phyloP scores from a whole-genome alignment of 2,329 filamentous ascomycete species.

The Cytospora schulzeri region DNA sequence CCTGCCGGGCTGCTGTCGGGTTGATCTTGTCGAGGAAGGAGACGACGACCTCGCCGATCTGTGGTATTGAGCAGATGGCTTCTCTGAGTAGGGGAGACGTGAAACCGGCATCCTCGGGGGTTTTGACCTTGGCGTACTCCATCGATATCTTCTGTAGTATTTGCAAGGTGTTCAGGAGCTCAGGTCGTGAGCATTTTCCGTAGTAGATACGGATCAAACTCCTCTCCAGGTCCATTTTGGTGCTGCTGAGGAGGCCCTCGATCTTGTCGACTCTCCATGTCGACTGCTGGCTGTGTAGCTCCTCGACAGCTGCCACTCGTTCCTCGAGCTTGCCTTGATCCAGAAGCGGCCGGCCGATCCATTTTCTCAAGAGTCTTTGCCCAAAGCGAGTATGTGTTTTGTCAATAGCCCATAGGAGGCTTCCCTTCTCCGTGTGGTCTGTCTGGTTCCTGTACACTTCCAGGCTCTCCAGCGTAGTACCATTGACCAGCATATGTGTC shows the following conservation, averaged over 20 bases:
- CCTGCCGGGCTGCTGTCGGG: constrained; percentile 71
- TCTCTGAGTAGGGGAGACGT: constrained; percentile 67
- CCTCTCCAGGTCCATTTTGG: constrained; percentile 84
- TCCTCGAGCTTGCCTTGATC: constrained; percentile 75
- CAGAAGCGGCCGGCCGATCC: constrained; percentile 89
- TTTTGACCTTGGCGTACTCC: constrained; percentile 70
- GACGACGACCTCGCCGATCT: constrained; percentile 72
- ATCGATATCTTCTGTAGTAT: constrained; percentile 79
- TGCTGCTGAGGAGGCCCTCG: constrained; percentile 68
- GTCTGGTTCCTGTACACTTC: constrained; percentile 97
- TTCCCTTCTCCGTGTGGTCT: constrained; percentile 81
- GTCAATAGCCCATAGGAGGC: constrained; percentile 93
- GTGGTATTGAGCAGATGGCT: constrained; percentile 74
- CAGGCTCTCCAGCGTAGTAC: constrained; percentile 89
- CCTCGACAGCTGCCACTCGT: constrained; percentile 81
- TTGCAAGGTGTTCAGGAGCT: constrained; percentile 83
- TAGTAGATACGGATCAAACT: constrained; percentile 96
- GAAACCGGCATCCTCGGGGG: constrained; percentile 71
- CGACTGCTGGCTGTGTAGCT: constrained; percentile 71
- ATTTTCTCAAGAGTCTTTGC: constrained; percentile 84
- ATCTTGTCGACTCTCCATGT: constrained; percentile 72
- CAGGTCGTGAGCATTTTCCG: constrained; percentile 87
- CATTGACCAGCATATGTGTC: constrained; percentile 94
- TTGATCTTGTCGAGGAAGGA: constrained; percentile 85
- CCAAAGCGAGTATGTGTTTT: constrained; percentile 90